Base-by-base conservation (phyloP, 345 rosid species). In the Citrus mangshanensis region DNA sequence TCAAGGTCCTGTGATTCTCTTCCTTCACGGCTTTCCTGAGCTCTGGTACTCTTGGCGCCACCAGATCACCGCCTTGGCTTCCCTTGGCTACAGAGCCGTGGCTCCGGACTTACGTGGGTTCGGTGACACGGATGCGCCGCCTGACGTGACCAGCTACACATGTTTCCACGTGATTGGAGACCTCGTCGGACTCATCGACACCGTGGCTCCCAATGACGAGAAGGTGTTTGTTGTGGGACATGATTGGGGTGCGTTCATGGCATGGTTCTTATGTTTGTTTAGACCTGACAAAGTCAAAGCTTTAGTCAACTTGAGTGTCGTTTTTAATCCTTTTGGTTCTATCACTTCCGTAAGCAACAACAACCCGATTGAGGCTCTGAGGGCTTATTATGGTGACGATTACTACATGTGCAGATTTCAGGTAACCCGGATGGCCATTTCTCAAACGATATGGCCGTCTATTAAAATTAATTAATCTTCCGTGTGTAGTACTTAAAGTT, bases 1-100 rank as follows among this genome's bases (percentile, higher is more conserved):
- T 21, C 66, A 79, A 77, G 89, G 87, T 51, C 97, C 94, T 1
- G 73, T 86, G 5, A 81, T 95, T 32, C 90, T 95, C 68, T 88
- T 93, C 46, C 80, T 95, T 71, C 98, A 93, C 37, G 98, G 98
- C 38, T 95, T 93, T 83, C 97, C 98, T 0, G 93, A 92, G 82
- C 88, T 95, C 3, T 95, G 97, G 98, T 95, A 89, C 83, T 72
- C 92, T 19, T 92, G 97, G 98, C 90, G 98, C 73, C 95, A 92
- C 87, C 98, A 93, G 87, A 89, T 95, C 78, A 63, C 38, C 4
- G 84, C 86, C 49, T 81, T 93, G 38, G 84, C 95, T 7, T 80
- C 91, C 4, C 82, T 85, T 22, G 98, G 98, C 14, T 95, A 89
- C 89, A 88, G 86, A 16, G 89, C 91, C 4, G 84, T 95, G 76